Evolutionary conservation across 495 filamentous ascomycete genomes (phyloP).

Genomic region (Hypomontagnella submonticulosa): DNA sequence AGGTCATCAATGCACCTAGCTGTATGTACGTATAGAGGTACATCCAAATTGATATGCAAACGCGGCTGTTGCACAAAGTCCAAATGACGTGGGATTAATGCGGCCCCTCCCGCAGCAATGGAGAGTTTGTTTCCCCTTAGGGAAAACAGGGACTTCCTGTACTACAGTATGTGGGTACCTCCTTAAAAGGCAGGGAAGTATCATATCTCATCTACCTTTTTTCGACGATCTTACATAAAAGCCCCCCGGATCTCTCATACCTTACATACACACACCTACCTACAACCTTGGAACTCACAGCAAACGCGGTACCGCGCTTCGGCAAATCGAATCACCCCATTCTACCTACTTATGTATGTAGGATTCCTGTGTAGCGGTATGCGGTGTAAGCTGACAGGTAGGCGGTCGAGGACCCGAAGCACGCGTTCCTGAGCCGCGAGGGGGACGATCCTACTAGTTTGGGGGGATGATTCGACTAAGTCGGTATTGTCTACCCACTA

Average conservation of each 20-base stretch:
- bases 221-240: constrained; percentile 27
- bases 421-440: background rate
- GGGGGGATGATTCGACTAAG: no score
- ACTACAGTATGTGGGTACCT: background rate
- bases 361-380: constrained; percentile 29
- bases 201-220: constrained; percentile 27
- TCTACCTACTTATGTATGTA: background rate
- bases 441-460: no score
- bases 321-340: no score
- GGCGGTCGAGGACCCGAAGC: constrained; percentile 1
- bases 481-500: no score
- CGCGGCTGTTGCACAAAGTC: constrained; percentile 24
- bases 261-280: background rate
- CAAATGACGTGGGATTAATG: constrained; percentile 29
- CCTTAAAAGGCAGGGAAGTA: background rate
- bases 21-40: background rate
- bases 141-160: background rate
- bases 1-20: background rate
- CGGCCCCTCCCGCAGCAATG: constrained; percentile 27
- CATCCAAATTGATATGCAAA: background rate
- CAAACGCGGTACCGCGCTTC: background rate
- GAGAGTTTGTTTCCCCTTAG: background rate
- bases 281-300: background rate
- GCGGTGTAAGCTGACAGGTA: constrained; percentile 36
- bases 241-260: constrained; percentile 10